Conservation (phyloP, 345 rosid genomes). For the Schrenkiella parvula region DNA sequence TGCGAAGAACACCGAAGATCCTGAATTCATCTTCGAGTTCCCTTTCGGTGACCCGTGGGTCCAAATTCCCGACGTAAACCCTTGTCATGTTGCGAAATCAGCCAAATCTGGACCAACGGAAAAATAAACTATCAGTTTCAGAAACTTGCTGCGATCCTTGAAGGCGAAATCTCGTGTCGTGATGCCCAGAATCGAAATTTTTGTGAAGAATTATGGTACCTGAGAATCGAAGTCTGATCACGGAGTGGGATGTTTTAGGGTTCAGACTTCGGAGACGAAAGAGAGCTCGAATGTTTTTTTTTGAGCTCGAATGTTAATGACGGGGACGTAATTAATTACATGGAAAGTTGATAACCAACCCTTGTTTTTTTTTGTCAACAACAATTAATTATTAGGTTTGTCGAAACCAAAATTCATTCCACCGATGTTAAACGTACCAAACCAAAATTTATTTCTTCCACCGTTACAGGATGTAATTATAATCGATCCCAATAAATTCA, state of each 20-base stretch:
- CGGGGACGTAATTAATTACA: neutral
- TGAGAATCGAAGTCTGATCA: neutral
- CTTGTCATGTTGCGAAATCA: slow-evolving; percentile 50
- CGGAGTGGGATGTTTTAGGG: slow-evolving; percentile 1
- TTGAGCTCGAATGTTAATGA: neutral
- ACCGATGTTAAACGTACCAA: too few species aligned
- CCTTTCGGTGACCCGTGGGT: slow-evolving; percentile 61
- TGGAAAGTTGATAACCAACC: neutral
- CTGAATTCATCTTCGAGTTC: slow-evolving; percentile 80
- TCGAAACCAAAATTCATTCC: neutral
- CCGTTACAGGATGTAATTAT: too few species aligned
- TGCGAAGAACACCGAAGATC: slow-evolving; percentile 63
- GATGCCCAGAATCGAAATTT: neutral
- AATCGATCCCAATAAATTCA: too few species aligned
- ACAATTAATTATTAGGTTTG: neutral
- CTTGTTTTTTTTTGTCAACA: neutral
- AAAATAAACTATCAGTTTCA: neutral
- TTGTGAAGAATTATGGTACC: neutral
- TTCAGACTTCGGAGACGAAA: slow-evolving; percentile 14
- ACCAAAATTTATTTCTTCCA: too few species aligned
- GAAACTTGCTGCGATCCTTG: neutral
- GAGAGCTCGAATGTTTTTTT: neutral
- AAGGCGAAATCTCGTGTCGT: neutral
- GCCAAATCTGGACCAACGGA: slow-evolving; percentile 12
- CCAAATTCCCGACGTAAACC: slow-evolving; percentile 73